A percentile compares a stretch with the other conserved stretches of the same genome.
Conservation (phyloP, 805 yeast genomes). For the Schizosaccharomyces japonicus region DNA sequence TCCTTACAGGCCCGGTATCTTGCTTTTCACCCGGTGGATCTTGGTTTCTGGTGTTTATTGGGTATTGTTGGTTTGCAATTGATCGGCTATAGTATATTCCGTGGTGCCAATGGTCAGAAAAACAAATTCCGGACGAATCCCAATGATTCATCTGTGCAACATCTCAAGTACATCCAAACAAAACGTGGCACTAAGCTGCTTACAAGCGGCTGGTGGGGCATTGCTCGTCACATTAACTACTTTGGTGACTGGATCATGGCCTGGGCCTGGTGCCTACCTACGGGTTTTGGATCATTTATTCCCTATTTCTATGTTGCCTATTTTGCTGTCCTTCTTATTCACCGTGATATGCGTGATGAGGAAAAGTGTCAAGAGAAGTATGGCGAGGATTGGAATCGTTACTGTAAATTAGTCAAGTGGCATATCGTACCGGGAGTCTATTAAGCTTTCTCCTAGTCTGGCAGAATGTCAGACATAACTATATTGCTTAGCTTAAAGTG, state of each 20-base stretch:
- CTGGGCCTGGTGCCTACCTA: constrained; percentile 75
- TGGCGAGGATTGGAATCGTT: constrained; percentile 66
- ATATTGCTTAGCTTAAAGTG: no score
- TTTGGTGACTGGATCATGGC: constrained; percentile 81
- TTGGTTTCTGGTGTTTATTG: constrained; percentile 23
- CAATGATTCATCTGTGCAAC: constrained; percentile 27
- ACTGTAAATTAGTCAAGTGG: constrained; percentile 60
- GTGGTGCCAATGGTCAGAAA: constrained; percentile 64
- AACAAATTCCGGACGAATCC: constrained; percentile 54
- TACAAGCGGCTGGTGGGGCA: constrained; percentile 90
- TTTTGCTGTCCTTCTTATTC: constrained; percentile 60
- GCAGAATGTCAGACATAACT: no score
- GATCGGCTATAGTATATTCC: constrained; percentile 61
- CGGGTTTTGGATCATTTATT: constrained; percentile 57
- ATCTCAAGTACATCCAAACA: constrained; percentile 43
- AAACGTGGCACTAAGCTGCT: constrained; percentile 45
- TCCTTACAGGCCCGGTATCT: constrained; percentile 66
- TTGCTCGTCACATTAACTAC: constrained; percentile 79
- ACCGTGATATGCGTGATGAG: constrained; percentile 80
- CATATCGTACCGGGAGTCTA: constrained; percentile 76
- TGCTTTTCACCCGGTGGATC: constrained; percentile 33
- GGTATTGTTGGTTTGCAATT: constrained; percentile 27
- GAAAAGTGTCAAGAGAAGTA: constrained; percentile 71
- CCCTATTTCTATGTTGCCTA: constrained; percentile 73
- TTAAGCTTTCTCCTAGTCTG: no score